Percentiles rank a stretch among this genome's conserved stretches.
Evolutionary conservation across 1,284 basidiomycete species (phyloP).

Genomic region (Mycosarcoma maydis): DNA sequence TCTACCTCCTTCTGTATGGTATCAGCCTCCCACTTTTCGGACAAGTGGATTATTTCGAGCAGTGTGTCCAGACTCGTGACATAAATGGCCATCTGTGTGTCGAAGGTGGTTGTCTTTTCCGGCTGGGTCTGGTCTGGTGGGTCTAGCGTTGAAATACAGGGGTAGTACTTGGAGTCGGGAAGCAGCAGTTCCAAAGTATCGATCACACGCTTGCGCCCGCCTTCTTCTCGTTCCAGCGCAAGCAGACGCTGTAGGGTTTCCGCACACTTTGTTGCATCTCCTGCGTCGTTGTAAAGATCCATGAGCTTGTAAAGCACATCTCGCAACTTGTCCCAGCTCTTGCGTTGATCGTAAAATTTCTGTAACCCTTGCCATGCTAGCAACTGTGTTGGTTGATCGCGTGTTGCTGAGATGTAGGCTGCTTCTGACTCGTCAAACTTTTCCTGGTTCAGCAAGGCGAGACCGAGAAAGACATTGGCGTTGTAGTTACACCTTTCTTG

Average conservation of each 20-base stretch:
- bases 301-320: constrained; percentile 60
- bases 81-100: constrained; percentile 75
- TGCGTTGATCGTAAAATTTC: constrained; percentile 66
- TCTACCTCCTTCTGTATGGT: constrained; percentile 55
- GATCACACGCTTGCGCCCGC: constrained; percentile 59
- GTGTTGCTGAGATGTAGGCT: constrained; percentile 66
- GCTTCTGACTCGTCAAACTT: constrained; percentile 49
- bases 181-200: constrained; percentile 76
- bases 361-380: constrained; percentile 68
- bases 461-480: constrained; percentile 61
- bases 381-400: constrained; percentile 58
- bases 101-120: constrained; percentile 68
- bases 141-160: constrained; percentile 76
- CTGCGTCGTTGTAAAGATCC: constrained; percentile 57
- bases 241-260: constrained; percentile 81
- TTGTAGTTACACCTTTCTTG: constrained; percentile 63
- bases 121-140: constrained; percentile 81
- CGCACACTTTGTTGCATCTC: constrained; percentile 80
- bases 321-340: constrained; percentile 62
- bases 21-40: constrained; percentile 49
- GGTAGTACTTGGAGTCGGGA: constrained; percentile 77
- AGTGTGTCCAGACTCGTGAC: constrained; percentile 67
- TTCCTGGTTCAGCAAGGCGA: constrained; percentile 55
- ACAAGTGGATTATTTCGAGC: constrained; percentile 54
- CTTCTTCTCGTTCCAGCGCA: constrained; percentile 74